Conservation (phyloP, 768 basidiomycete genomes). For the Mrakia hoshinonis region DNA sequence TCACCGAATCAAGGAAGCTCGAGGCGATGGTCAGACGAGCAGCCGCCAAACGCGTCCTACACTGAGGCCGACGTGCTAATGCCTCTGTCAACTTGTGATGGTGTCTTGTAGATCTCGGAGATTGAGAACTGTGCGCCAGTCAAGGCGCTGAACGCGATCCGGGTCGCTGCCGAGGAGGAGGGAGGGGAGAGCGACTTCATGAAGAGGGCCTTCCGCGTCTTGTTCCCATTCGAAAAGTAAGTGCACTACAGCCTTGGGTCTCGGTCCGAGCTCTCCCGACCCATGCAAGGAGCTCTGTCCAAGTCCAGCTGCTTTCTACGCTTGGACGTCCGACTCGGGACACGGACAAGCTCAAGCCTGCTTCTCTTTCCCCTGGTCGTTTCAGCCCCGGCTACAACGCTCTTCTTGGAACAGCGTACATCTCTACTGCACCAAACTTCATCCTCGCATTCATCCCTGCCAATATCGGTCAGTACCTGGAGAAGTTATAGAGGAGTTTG, state of each 20-base stretch:
- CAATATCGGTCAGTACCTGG: conserved; percentile 56
- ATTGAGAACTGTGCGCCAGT: conserved; percentile 8
- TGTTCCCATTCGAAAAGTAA: conserved; percentile 77
- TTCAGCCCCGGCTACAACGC: conserved; percentile 21
- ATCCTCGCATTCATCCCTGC: conserved; percentile 90
- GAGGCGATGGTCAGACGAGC: no score
- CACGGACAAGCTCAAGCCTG: conserved; percentile 16
- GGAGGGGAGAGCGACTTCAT: conserved; percentile 41
- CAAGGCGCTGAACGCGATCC: conserved; percentile 4
- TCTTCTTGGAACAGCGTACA: conserved; percentile 84
- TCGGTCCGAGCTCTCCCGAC: no score
- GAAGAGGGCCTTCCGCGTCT: conserved; percentile 65
- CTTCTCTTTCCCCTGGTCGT: neutral
- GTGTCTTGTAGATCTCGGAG: neutral
- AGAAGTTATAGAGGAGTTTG: neutral
- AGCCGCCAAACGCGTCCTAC: neutral
- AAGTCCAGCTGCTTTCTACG: no score
- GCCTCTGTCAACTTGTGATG: neutral
- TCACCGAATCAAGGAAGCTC: neutral
- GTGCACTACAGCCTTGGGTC: no score
- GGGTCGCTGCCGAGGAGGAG: conserved; percentile 9
- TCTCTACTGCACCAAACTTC: conserved; percentile 82
- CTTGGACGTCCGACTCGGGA: no score
- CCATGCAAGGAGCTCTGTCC: no score
- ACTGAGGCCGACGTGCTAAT: no score